These are phyloP conservation scores for Aspergillus cristatus DNA, from an alignment of 495 filamentous ascomycete genomes.

Conservation along the genomic window DNA sequence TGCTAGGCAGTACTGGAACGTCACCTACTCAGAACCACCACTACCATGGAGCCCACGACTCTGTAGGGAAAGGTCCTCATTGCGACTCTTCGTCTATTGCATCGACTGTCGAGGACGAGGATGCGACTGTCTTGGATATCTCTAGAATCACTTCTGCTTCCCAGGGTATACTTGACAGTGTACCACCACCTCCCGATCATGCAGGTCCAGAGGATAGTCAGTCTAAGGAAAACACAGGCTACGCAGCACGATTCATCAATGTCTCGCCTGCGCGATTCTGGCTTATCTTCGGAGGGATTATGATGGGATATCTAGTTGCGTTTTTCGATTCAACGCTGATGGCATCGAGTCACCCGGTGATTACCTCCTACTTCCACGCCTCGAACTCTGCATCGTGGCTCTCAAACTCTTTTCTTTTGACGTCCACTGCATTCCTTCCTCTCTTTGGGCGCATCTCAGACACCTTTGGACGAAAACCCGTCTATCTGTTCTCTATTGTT, in stretches of 20 bases:
- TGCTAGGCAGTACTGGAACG: conserved; percentile 9
- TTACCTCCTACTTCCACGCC: conserved; percentile 67
- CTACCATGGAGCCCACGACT: conserved; percentile 2
- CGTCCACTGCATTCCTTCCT: conserved; percentile 64
- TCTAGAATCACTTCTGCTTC: conserved; percentile 22
- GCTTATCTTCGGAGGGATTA: conserved; percentile 42
- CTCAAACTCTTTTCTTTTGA: conserved; percentile 70
- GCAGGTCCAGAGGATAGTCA: conserved; percentile 4
- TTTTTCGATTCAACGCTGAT: conserved; percentile 72
- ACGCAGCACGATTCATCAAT: conserved; percentile 33
- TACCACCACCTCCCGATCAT: conserved; percentile 11
- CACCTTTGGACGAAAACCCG: conserved; percentile 58
- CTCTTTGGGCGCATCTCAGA: conserved; percentile 66
- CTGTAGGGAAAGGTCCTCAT: conserved; percentile 11
- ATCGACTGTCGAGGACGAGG: conserved; percentile 6
- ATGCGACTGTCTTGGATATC: conserved; percentile 14
- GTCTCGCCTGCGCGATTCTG: conserved; percentile 41
- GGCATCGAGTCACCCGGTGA: conserved; percentile 73
- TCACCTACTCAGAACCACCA: neutral
- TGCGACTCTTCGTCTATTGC: conserved; percentile 9
- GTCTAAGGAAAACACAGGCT: conserved; percentile 11
- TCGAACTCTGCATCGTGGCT: conserved; percentile 75
- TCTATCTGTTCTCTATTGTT: conserved; percentile 53
- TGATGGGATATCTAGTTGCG: conserved; percentile 42
- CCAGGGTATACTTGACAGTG: conserved; percentile 21